These are phyloP conservation scores for Coleophoma eucalyptorum DNA, from an alignment of 2,329 filamentous ascomycete genomes.

Conservation along the genomic window DNA sequence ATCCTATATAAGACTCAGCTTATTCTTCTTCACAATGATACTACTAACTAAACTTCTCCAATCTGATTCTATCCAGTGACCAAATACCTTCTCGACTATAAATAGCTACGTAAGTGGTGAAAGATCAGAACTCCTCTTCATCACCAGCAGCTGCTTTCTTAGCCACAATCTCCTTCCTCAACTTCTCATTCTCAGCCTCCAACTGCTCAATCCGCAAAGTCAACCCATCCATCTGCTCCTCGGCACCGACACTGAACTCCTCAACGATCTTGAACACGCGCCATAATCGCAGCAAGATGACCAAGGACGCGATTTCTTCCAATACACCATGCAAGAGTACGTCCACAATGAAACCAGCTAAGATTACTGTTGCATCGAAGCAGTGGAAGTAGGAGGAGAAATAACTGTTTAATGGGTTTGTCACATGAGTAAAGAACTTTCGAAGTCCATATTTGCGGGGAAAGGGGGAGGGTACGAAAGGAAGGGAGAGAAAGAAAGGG, in stretches of 20 bases:
- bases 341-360: slow-evolving; percentile 59
- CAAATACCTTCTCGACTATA: too few species aligned
- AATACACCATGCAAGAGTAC: slow-evolving; percentile 54
- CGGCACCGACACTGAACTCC: slow-evolving; percentile 59
- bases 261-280: slow-evolving; percentile 69
- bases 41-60: too few species aligned
- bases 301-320: slow-evolving; percentile 62
- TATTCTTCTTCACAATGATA: background rate
- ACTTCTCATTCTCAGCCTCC: slow-evolving; percentile 40
- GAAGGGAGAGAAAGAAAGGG: too few species aligned
- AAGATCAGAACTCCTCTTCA: too few species aligned
- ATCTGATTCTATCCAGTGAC: too few species aligned
- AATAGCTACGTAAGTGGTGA: too few species aligned
- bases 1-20: background rate
- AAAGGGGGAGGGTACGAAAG: too few species aligned
- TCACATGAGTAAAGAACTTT: too few species aligned
- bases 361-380: slow-evolving; percentile 61
- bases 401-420: slow-evolving; percentile 38
- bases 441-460: too few species aligned
- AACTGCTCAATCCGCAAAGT: slow-evolving; percentile 47
- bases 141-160: background rate
- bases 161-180: slow-evolving; percentile 40
- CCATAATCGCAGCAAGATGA: slow-evolving; percentile 64
- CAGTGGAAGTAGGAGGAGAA: slow-evolving; percentile 56
- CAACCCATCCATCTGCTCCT: slow-evolving; percentile 58